A percentile compares a stretch with the other conserved stretches of the same genome.
These are phyloP conservation scores for Phytophthora hibernalis DNA, from an alignment of 352 stramenopile genomes.

Conservation along the genomic window DNA sequence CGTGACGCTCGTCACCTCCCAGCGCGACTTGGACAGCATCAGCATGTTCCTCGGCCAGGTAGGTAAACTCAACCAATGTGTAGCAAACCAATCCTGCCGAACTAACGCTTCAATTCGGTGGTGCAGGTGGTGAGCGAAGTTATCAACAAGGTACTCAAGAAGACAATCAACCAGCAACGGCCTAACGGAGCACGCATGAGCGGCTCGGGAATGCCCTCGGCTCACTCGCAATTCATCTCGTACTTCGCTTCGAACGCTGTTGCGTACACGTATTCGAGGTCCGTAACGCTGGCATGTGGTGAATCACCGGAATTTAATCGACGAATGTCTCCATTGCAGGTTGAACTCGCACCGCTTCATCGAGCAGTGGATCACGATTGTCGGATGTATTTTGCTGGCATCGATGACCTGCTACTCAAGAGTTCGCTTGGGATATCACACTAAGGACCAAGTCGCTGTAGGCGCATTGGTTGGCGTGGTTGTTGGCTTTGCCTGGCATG, in stretches of 20 bases:
- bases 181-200: conserved; percentile 65
- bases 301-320: conserved; percentile 2
- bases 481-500: conserved; percentile 27
- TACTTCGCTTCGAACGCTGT: conserved; percentile 81
- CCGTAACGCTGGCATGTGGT: conserved; percentile 5
- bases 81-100: not conserved
- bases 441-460: conserved; percentile 66
- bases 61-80: not conserved
- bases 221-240: conserved; percentile 79
- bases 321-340: conserved; percentile 25
- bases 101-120: not conserved
- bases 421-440: conserved; percentile 80
- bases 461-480: conserved; percentile 54
- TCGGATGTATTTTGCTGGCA: conserved; percentile 52
- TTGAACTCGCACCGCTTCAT: conserved; percentile 56
- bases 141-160: conserved; percentile 85
- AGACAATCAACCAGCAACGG: conserved; percentile 70
- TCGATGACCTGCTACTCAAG: conserved; percentile 67
- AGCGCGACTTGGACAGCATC: conserved; percentile 80
- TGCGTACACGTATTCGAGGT: conserved; percentile 72
- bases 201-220: conserved; percentile 77
- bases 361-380: conserved; percentile 72
- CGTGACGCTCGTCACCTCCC: conserved; percentile 76
- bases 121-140: conserved; percentile 68
- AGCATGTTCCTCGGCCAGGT: conserved; percentile 77